Evolutionary conservation across 1,139 yeast genomes (phyloP).

Genomic region (Geotrichum candidum): DNA sequence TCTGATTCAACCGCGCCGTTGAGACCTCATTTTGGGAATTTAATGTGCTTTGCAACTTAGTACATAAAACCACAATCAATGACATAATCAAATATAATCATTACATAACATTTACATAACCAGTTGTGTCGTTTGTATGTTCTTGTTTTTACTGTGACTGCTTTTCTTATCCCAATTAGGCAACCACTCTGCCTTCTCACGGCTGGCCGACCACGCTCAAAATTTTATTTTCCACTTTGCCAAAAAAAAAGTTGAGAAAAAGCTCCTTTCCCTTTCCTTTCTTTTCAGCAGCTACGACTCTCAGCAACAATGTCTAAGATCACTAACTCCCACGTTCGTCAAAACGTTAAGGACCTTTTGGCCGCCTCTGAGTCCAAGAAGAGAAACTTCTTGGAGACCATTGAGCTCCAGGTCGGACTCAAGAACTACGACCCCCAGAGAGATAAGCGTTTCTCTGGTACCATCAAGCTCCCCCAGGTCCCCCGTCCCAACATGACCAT

Average conservation of each 20-base stretch:
- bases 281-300: not conserved
- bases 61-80: not conserved
- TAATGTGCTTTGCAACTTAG: not conserved
- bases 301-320: constrained; percentile 72
- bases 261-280: not conserved
- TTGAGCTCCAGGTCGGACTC: constrained; percentile 98
- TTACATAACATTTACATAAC: not conserved
- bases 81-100: not conserved
- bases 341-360: constrained; percentile 88
- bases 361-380: constrained; percentile 96
- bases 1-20: not conserved
- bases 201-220: not conserved
- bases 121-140: not conserved
- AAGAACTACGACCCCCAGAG: constrained; percentile 99
- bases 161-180: not conserved
- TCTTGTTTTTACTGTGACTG: not conserved
- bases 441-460: constrained; percentile 99
- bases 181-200: not conserved
- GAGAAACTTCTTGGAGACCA: constrained; percentile 99
- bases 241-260: not conserved
- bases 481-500: constrained; percentile 99
- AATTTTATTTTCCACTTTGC: not conserved
- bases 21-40: not conserved
- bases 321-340: constrained; percentile 91
- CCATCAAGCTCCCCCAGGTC: constrained; percentile 96